Conservation (phyloP, 2,329 filamentous ascomycete genomes). For the Xylariaceae sp. region DNA sequence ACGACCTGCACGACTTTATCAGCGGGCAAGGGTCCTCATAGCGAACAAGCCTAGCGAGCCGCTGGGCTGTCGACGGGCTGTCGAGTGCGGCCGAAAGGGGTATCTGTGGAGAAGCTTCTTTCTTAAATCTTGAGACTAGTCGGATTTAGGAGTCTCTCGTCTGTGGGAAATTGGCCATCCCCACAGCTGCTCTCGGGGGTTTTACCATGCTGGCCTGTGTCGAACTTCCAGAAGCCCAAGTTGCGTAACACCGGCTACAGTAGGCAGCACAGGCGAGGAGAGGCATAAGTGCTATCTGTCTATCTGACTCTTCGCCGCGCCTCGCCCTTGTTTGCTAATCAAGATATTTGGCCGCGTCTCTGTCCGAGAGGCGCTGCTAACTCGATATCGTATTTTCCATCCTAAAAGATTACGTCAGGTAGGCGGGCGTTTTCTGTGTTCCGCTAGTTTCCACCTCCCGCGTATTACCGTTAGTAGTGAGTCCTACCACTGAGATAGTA, state of each 20-base stretch:
- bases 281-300: too few relatives aligned
- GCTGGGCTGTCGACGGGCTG: neutral
- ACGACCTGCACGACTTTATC: too few relatives aligned
- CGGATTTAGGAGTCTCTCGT: conserved; percentile 1
- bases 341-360: too few relatives aligned
- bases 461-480: too few relatives aligned
- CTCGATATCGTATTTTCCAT: conserved; percentile 18
- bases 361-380: conserved; percentile 10
- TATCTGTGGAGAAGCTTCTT: conserved; percentile 27
- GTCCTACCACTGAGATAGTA: too few relatives aligned
- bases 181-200: conserved; percentile 4
- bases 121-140: conserved; percentile 22
- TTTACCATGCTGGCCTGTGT: too few relatives aligned
- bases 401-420: conserved; percentile 25
- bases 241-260: too few relatives aligned
- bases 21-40: neutral
- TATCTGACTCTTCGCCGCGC: too few relatives aligned
- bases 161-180: conserved; percentile 21
- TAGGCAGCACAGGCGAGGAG: too few relatives aligned
- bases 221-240: too few relatives aligned
- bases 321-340: too few relatives aligned
- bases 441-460: too few relatives aligned
- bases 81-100: conserved; percentile 15
- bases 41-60: conserved; percentile 2
- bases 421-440: conserved; percentile 10